A percentile compares a stretch with the other conserved stretches of the same genome.
Conservation (phyloP, 371 early-diverging fungal species). For the Blakeslea trispora region DNA sequence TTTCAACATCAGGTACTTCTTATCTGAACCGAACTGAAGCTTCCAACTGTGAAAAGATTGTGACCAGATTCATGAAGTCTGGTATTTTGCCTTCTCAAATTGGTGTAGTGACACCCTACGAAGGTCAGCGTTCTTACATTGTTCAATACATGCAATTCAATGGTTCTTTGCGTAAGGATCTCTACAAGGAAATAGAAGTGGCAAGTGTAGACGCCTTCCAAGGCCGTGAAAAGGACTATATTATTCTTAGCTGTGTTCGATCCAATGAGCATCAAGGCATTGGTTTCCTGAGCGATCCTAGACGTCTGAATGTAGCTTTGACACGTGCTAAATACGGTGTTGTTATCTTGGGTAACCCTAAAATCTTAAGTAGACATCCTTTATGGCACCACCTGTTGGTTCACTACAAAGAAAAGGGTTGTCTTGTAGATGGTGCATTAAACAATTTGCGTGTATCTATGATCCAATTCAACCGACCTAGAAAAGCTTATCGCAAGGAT, state of each 20-base stretch:
- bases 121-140: conserved; percentile 96
- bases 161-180: conserved; percentile 86
- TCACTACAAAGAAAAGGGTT: conserved; percentile 88
- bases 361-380: conserved; percentile 90
- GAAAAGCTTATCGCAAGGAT: conserved; percentile 61
- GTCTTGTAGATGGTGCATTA: conserved; percentile 95
- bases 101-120: conserved; percentile 99
- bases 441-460: conserved; percentile 82
- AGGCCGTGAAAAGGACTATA: conserved; percentile 99
- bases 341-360: conserved; percentile 96
- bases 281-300: conserved; percentile 97
- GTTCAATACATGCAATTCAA: conserved; percentile 94
- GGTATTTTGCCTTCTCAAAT: conserved; percentile 92
- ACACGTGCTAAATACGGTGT: conserved; percentile 97
- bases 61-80: conserved; percentile 89
- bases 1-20: conserved; percentile 94
- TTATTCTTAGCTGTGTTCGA: conserved; percentile 97
- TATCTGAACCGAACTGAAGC: conserved; percentile 95
- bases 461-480: conserved; percentile 85
- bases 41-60: conserved; percentile 91
- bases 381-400: conserved; percentile 96
- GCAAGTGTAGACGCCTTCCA: conserved; percentile 99
- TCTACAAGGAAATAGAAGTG: conserved; percentile 96
- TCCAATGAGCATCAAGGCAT: conserved; percentile 98
- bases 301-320: conserved; percentile 97